A percentile compares a stretch with the other conserved stretches of the same genome.
Conservation (phyloP, 345 rosid genomes). For the Salix udensis region DNA sequence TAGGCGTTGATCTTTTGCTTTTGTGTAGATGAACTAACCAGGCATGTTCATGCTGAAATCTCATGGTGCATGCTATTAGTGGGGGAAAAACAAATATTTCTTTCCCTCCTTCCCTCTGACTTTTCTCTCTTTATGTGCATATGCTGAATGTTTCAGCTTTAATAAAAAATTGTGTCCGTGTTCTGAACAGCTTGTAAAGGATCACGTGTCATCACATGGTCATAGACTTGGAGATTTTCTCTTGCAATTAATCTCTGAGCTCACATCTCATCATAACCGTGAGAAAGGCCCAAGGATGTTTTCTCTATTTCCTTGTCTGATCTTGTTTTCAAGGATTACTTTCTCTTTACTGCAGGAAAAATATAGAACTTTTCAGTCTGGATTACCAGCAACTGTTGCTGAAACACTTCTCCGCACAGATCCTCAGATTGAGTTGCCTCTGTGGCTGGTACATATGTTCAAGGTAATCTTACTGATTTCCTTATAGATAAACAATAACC, state of each 20-base stretch:
- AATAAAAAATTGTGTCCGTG: not conserved
- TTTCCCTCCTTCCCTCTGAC: no score
- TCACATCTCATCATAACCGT: not conserved
- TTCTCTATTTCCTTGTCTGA: not conserved
- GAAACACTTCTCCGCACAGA: conserved; percentile 86
- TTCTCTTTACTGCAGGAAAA: conserved; percentile 50
- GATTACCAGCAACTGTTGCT: conserved; percentile 82
- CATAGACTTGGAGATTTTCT: not conserved
- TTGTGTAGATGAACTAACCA: not conserved
- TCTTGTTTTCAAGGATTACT: not conserved
- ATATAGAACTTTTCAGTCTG: conserved; percentile 62
- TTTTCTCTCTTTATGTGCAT: no score
- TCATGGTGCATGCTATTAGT: not conserved
- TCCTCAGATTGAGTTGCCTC: conserved; percentile 78
- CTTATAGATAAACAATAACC: not conserved
- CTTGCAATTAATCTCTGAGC: not conserved
- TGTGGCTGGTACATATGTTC: conserved; percentile 91
- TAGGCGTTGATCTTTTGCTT: not conserved
- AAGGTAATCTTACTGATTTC: conserved; percentile 49
- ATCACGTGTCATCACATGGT: not conserved
- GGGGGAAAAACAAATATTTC: no score
- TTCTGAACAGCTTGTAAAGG: not conserved
- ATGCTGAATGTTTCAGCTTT: no score
- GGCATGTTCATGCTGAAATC: not conserved
- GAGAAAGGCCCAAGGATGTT: not conserved